Conservation (phyloP, 2,329 filamentous ascomycete genomes). For the Trichoderma sp. region DNA sequence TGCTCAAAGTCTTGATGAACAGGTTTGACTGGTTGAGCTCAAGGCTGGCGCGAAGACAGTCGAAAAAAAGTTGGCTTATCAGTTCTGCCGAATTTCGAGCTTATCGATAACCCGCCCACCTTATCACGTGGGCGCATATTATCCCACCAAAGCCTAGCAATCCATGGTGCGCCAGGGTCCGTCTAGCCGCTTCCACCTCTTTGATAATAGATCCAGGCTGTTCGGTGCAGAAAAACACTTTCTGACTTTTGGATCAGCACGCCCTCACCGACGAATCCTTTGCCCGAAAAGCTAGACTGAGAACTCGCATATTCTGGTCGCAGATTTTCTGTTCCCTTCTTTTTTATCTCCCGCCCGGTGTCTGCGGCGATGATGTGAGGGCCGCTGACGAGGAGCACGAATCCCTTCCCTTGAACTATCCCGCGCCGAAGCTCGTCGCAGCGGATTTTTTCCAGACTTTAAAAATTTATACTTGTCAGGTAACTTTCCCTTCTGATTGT, state of each 20-base stretch:
- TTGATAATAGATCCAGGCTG: conserved; percentile 29
- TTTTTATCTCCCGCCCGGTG: conserved; percentile 23
- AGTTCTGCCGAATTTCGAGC: conserved; percentile 23
- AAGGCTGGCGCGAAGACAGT: not conserved
- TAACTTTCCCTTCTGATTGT: not conserved
- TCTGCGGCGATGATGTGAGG: conserved; percentile 41
- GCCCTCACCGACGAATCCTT: not conserved
- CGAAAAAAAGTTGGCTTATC: conserved; percentile 34
- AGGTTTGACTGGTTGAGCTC: not conserved
- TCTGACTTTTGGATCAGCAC: conserved; percentile 18
- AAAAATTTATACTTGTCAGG: not conserved
- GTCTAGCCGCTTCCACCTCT: conserved; percentile 11
- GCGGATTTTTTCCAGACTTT: not conserved
- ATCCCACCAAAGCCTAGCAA: conserved; percentile 35
- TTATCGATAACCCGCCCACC: conserved; percentile 31
- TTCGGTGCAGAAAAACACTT: conserved; percentile 26
- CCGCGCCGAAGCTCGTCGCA: conserved; percentile 28
- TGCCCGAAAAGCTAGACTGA: not conserved
- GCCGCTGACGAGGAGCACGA: conserved; percentile 31
- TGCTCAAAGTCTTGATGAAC: not conserved
- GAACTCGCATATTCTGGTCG: not conserved
- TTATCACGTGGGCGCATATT: conserved; percentile 43
- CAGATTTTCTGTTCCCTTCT: not conserved
- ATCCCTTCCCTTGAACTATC: conserved; percentile 29
- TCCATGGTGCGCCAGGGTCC: not conserved